Evolutionary conservation across 2,329 filamentous ascomycete genomes (phyloP).

Genomic region (Botrytis aclada): DNA sequence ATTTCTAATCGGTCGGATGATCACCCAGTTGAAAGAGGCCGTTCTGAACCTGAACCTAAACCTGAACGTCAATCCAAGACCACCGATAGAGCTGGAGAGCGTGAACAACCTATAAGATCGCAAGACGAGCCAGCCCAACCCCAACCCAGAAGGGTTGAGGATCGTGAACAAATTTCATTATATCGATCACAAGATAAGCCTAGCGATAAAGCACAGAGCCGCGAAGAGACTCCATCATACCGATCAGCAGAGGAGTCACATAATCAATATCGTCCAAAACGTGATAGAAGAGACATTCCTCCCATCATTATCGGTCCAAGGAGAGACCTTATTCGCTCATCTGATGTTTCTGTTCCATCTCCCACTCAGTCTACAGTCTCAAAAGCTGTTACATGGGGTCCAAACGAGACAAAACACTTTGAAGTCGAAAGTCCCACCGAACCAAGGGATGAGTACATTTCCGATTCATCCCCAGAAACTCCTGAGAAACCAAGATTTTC

Average conservation of each 20-base stretch:
- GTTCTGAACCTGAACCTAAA: not conserved
- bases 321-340: conserved; percentile 41
- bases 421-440: conserved; percentile 57
- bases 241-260: not conserved
- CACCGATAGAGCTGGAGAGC: not conserved
- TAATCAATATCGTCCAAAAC: conserved; percentile 26
- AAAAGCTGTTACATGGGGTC: conserved; percentile 62
- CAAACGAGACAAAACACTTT: conserved; percentile 63
- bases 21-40: not conserved
- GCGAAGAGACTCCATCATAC: not conserved
- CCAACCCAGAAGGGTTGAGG: not conserved
- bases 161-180: not conserved
- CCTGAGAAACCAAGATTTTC: conserved; percentile 36
- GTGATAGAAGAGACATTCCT: conserved; percentile 27
- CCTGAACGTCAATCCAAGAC: not conserved
- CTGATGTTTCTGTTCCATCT: conserved; percentile 24
- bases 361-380: conserved; percentile 46
- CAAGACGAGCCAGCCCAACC: not conserved
- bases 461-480: conserved; percentile 34
- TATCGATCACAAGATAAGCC: not conserved
- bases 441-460: conserved; percentile 33
- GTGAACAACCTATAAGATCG: not conserved
- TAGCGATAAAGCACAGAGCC: not conserved
- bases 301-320: conserved; percentile 43
- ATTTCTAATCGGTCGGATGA: conserved; percentile 22